Percentiles rank a stretch among this genome's conserved stretches.
Evolutionary conservation across 768 basidiomycete species (phyloP).

Genomic region (Serendipita sp.): DNA sequence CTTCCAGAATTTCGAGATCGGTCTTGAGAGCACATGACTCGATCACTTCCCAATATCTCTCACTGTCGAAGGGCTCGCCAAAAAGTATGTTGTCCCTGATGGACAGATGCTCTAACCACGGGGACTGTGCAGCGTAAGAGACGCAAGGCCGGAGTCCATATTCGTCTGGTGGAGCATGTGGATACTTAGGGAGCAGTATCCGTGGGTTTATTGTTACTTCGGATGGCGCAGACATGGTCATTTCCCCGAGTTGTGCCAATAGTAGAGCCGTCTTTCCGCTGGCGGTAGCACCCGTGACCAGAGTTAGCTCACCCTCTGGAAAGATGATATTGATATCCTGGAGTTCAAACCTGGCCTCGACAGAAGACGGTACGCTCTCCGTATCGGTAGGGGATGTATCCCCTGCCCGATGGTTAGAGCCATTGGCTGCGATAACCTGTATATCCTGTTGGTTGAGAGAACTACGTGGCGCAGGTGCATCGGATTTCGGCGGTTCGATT

Average conservation of each 20-base stretch:
- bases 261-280: constrained; percentile 24
- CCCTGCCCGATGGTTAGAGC: background rate
- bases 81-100: constrained; percentile 75
- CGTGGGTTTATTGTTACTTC: constrained; percentile 12
- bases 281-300: constrained; percentile 23
- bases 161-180: constrained; percentile 18
- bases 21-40: constrained; percentile 70
- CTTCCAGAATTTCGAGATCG: constrained; percentile 71
- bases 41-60: constrained; percentile 57
- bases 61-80: constrained; percentile 49
- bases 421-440: background rate
- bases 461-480: background rate
- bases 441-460: background rate
- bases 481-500: constrained; percentile 9
- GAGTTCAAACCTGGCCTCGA: constrained; percentile 18
- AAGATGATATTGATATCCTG: constrained; percentile 22
- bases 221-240: constrained; percentile 4
- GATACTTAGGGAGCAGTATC: constrained; percentile 21
- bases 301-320: constrained; percentile 22
- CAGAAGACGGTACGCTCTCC: background rate
- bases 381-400: background rate
- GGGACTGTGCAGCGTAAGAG: constrained; percentile 63
- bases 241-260: constrained; percentile 20
- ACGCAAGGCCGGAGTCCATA: constrained; percentile 29
- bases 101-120: constrained; percentile 55